Base-by-base conservation (phyloP, 192 early-diverging fungal species). In the Coemansia sp. region DNA sequence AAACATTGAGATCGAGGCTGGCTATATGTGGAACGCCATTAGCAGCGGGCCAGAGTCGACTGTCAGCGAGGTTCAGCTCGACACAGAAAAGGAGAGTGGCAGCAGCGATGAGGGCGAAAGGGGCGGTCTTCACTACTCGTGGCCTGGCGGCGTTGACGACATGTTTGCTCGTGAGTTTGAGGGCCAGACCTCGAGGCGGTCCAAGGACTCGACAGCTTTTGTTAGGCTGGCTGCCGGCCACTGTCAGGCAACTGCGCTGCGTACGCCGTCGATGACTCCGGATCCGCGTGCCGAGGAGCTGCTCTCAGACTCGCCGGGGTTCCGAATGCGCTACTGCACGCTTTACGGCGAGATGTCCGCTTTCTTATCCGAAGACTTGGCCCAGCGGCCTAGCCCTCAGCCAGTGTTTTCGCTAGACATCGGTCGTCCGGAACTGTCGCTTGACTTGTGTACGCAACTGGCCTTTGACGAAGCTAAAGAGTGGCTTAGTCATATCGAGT, bases 261-360 rank as follows among this genome's bases (percentile, higher is more conserved):
- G 62, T 31, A 71, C 74, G 31, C 68, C 82, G 16, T 79, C 82
- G 13, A 79, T 84, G 82, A 84, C 82, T 4, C 68, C 82, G 5
- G 82, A 84, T 33, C 60, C 67, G n/a, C 71, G 82, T 9, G 74
- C 82, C 31, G 77, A 84, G 20, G 82, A 84, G 66, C 68, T 76
- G 22, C 49, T 63, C 9, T 46, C 74, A 0, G 61, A 74, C 12
- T 59, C 74, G 12, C 67, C 77, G 5, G 82, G 82, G 13, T 73
- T 84, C 7, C 66, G 73, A 9, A 46, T 84, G 54, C 70, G 74
- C n/a, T 61, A 66, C 31, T 73, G 73, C 29, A 79, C 74, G 27
- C 29, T 84, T 18, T 73, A 73, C 18, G 77, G 77, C n/a, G 82
- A 84, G 13, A 84, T 84, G 82, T 84, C 77, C 4, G 82, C 82